These are phyloP conservation scores for Trichosporon coremiiforme DNA, from an alignment of 1,284 basidiomycete genomes.

Conservation along the genomic window DNA sequence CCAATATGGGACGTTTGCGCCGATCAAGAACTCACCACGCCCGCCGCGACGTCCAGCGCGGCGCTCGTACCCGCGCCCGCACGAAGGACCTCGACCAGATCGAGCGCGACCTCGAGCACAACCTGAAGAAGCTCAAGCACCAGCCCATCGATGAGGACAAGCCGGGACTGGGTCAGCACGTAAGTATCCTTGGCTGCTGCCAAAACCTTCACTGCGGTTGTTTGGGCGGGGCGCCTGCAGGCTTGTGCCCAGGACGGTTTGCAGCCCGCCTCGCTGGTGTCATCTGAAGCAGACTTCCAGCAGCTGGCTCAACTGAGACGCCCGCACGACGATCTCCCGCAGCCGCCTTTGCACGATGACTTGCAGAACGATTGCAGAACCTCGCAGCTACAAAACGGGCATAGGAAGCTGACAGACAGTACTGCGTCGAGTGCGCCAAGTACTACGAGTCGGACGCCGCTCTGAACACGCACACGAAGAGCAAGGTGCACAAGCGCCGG, in stretches of 20 bases:
- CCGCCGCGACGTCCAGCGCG: slow-evolving; percentile 58
- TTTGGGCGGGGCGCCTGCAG: too few species aligned
- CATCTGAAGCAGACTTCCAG: too few species aligned
- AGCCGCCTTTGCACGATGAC: too few species aligned
- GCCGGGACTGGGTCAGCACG: slow-evolving; percentile 85
- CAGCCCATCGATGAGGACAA: slow-evolving; percentile 82
- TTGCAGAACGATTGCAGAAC: too few species aligned
- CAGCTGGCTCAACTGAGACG: too few species aligned
- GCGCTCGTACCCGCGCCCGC: slow-evolving; percentile 62
- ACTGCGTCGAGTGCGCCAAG: slow-evolving; percentile 91
- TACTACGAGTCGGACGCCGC: slow-evolving; percentile 82
- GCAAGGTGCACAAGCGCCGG: slow-evolving; percentile 69
- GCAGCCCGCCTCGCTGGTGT: too few species aligned
- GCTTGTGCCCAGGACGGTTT: too few species aligned
- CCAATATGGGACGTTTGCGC: slow-evolving; percentile 35
- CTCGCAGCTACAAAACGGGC: too few species aligned
- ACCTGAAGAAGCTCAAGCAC: slow-evolving; percentile 73
- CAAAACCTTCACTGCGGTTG: too few species aligned
- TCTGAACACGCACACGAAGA: slow-evolving; percentile 74
- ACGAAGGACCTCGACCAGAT: slow-evolving; percentile 85
- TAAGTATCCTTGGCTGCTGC: slow-evolving; percentile 38
- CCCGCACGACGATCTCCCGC: too few species aligned
- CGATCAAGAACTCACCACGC: slow-evolving; percentile 56
- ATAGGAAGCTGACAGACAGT: slow-evolving; percentile 57
- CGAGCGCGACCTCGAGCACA: slow-evolving; percentile 83